Evolutionary conservation across 208 protist genomes (phyloP), one percentile per base, ranked within the genome.

Genomic region (Trypanosoma caninum): DNA sequence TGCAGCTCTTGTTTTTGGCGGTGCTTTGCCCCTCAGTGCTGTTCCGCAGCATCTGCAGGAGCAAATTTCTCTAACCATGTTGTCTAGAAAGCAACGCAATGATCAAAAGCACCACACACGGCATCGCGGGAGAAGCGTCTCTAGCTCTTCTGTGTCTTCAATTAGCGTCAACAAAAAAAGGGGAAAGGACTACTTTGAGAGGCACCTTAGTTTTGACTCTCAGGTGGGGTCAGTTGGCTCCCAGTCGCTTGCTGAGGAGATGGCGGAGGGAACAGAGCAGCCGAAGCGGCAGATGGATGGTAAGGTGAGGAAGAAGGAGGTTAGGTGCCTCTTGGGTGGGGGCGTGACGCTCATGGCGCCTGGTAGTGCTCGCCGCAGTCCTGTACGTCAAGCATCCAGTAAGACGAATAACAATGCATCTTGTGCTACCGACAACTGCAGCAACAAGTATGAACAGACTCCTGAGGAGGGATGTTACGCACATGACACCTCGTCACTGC

Each of bases 1-100:
- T 50, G 77, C 66, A 2, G 69, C 79, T 13, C 62, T 94, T 60
- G 40, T 94, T 54, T 47, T 80, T 14, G 83, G 87, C 2, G 69
- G 78, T 38, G 81, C 83, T 1, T 44, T 91, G 18, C 44, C 69
- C 28, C 84, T 78, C 65, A 46, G 52, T 0, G 61, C 60, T 5
- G 68, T 94, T 2, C 84, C 87, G 1, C 72, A 58, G 5, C 47
- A 34, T 3, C 54, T 91, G 23, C 74, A 65, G 14, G 48, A 78
- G 41, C 48, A 79, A 30, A 44, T 93, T 55, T 74, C 0, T 42
- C 30, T 27, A 79, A 80, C 63, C 56, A 71, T 57, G 11, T 22
- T 18, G 28, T 57, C 5, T 57, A 35, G 55, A 61, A 53, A 67
- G 59, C 35, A 47, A 41, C 38, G 42, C 0, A 8, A 54, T 54